Evolutionary conservation across 1,284 basidiomycete genomes (phyloP).

Genomic region (Phylloporus gajari): DNA sequence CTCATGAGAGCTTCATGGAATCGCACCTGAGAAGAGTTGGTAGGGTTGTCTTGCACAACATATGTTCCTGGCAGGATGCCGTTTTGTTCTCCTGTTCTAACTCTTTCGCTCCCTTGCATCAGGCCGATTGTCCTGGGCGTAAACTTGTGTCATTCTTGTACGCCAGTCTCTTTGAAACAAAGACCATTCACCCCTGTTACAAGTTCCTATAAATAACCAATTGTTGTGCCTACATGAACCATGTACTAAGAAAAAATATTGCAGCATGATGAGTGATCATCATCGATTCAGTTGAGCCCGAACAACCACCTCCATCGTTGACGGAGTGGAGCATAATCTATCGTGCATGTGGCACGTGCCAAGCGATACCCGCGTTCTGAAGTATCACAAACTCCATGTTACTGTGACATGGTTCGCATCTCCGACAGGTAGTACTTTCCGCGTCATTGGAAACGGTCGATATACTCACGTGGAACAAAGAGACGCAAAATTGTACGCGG

Average conservation of each 20-base stretch:
- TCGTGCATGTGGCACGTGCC: neutral
- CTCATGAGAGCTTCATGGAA: neutral
- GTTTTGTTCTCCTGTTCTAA: neutral
- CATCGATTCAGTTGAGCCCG: neutral
- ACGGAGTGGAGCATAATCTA: constrained; percentile 1
- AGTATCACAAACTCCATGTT: neutral
- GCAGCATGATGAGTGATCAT: neutral
- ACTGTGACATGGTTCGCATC: neutral
- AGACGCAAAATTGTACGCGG: neutral
- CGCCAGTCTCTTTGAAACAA: neutral
- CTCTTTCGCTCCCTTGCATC: neutral
- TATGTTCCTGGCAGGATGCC: neutral
- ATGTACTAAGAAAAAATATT: too few species aligned
- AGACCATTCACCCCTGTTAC: neutral
- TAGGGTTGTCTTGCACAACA: neutral
- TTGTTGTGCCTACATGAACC: too few species aligned
- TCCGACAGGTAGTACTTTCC: neutral
- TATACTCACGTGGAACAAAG: neutral
- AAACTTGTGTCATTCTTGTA: too few species aligned
- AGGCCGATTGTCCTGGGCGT: too few species aligned
- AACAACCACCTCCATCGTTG: neutral
- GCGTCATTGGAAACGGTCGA: neutral
- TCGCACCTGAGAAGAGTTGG: too few species aligned
- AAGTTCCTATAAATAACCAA: neutral
- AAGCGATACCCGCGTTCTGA: neutral